Percentiles rank a stretch among this genome's conserved stretches.
Conservation (phyloP, 1,284 basidiomycete species). For the Leccinum insigne region DNA sequence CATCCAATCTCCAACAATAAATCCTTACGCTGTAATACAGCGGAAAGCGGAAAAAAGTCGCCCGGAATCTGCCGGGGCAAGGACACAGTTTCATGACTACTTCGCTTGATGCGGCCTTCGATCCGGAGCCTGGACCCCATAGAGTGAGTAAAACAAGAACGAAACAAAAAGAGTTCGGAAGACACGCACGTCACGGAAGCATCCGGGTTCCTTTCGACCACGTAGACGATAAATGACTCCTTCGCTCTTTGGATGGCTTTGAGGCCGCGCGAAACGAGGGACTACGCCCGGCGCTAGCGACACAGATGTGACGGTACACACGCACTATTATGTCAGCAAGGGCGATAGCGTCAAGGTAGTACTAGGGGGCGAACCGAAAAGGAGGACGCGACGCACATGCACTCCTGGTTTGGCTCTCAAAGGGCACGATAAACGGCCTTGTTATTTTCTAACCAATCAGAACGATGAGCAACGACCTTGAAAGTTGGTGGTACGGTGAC, state of each 20-base stretch:
- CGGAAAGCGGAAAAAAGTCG: too few relatives aligned
- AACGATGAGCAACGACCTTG: not conserved
- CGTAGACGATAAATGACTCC: conserved; percentile 70
- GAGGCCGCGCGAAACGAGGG: conserved; percentile 87
- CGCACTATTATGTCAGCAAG: conserved; percentile 22
- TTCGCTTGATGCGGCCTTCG: too few relatives aligned
- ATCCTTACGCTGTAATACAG: too few relatives aligned
- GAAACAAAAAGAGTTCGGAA: too few relatives aligned
- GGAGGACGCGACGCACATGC: conserved; percentile 46
- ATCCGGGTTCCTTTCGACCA: conserved; percentile 58
- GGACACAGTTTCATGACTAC: too few relatives aligned
- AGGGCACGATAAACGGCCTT: conserved; percentile 84
- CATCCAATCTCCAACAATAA: too few relatives aligned
- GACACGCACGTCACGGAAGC: too few relatives aligned
- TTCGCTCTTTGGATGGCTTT: conserved; percentile 75
- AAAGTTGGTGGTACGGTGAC: conserved; percentile 7
- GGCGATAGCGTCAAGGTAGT: too few relatives aligned
- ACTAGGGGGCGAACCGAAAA: too few relatives aligned
- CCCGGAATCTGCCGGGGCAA: too few relatives aligned
- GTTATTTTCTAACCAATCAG: conserved; percentile 16
- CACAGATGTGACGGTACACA: conserved; percentile 59
- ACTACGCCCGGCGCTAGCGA: conserved; percentile 95
- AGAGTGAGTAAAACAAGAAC: too few relatives aligned
- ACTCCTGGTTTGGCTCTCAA: conserved; percentile 33
- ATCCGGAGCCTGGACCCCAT: too few relatives aligned